Evolutionary conservation across 2,329 filamentous ascomycete species (phyloP), one percentile per base, ranked within the genome.

Genomic region (Pseudocercospora eumusae): DNA sequence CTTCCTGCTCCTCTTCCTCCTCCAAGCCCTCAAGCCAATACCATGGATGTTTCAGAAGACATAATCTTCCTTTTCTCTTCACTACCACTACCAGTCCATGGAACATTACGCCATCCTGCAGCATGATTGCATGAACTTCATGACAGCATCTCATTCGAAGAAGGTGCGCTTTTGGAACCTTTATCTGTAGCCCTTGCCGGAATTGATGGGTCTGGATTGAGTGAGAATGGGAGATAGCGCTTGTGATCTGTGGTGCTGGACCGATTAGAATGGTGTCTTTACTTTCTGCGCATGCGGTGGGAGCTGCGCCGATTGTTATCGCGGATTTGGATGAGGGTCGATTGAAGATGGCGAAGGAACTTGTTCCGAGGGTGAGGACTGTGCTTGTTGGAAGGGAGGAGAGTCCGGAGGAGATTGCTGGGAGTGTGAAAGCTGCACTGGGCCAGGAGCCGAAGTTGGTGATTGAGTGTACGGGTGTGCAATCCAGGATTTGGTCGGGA

Each of bases 131-230:
- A 74, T 50, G 74, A 70, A 31, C 64, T 82, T 0, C 79, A 79
- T 0, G 71, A 70, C n/a, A 68, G 63, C 1, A 67, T 81, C 11
- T 72, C 68, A 5, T 75, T 78, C 42, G 71, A 78, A 31, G 80
- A 82, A 57, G 79, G 78, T 0, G 77, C 77, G 0, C 71, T 83
- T 4, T 75, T 83, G 9, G 82, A 83, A 70, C 81, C 82, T 6
- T 82, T 9, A 2, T 54, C 52, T 8, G 52, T 36, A 75, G 76
- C 15, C 79, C 82, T 2, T 74, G 76, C 0, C 74, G 80, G 7
- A 72, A 80, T 20, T 73, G 76, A 5, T 74, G 76, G 1, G 65
- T 79, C 4, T 11, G 74, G 71, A 0, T 63, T 82, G 2, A 69
- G 70, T 82, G 2, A 69, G 70, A 21, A 69, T 79, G 0, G 80